Base-by-base conservation (phyloP, 208 protist genomes). In the Leishmania turanica region DNA sequence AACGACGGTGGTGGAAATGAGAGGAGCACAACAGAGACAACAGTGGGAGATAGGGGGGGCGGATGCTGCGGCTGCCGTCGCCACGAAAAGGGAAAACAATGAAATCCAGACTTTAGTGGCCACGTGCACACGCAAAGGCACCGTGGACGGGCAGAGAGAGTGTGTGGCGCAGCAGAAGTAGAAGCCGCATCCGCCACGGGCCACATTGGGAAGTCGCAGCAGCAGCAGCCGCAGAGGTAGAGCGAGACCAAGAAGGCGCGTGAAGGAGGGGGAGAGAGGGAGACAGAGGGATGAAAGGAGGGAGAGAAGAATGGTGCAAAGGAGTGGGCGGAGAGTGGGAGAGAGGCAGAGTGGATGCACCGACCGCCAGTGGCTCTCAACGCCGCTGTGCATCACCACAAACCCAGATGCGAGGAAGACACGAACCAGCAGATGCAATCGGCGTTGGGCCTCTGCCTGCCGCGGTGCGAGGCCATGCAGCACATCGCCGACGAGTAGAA, bases 371-470 rank as follows among this genome's bases (percentile, higher is more conserved):
- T 58, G n/a, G 37, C 21, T 31, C 53, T 54, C 42, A 54, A 51
- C 15, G 45, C 11, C 37, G 21, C 69, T 53, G 24, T 51, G 47
- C 69, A 53, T 11, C 31, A 49, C 11, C 42, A 53, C 69, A 73
- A 73, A 54, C 24, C 45, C 0, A 47, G 69, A 73, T 73, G n/a
- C 45, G 31, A 40, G 8, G 45, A 51, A 51, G 13, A 73, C 60
- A 86, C 54, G 69, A 79, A 80, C 45, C 80, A 86, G 80, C 37
- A 75, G 64, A 84, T 58, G 54, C 68, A 51, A 27, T 31, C 45
- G 19, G 21, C 42, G 21, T 65, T 40, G 13, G n/a, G 1, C 49
- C 21, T 45, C 47, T 47, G 40, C 34, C 69, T 53, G 37, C 24
- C 45, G 45, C 27, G 24, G 49, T 19, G 11, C 51, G 69, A 51